Conservation (phyloP, 106 monocot genomes). For the Xerophyta viscosa region DNA sequence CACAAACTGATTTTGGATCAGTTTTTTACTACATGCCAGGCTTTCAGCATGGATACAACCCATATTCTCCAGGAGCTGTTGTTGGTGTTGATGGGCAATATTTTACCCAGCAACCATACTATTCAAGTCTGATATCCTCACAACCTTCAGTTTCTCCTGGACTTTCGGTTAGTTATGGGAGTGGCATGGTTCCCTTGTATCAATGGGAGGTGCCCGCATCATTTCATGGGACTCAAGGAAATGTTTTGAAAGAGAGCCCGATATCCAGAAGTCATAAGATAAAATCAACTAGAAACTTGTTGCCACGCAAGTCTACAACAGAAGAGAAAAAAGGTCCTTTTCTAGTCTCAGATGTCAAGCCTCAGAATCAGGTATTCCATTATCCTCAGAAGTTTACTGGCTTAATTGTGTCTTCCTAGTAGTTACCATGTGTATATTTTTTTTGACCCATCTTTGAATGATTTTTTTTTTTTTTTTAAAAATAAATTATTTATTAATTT, state of each 20-base stretch:
- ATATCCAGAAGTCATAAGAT: no score
- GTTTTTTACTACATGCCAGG: slow-evolving; percentile 51
- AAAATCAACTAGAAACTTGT: no score
- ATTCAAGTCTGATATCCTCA: slow-evolving; percentile 18
- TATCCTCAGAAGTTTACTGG: no score
- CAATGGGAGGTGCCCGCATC: slow-evolving; percentile 42
- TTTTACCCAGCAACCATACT: slow-evolving; percentile 43
- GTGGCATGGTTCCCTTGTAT: slow-evolving; percentile 41
- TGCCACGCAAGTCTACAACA: no score
- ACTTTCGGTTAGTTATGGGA: slow-evolving; percentile 41
- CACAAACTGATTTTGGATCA: slow-evolving; percentile 52
- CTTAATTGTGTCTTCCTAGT: no score
- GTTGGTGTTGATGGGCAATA: slow-evolving; percentile 63
- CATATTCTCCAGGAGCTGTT: slow-evolving; percentile 29
- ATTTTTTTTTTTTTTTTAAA: no score
- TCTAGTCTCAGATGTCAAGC: no score
- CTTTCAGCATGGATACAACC: slow-evolving; percentile 41
- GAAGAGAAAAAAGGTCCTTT: no score
- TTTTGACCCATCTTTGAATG: no score
- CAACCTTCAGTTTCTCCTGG: slow-evolving; percentile 42
- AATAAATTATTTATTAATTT: no score
- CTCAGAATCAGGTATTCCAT: no score
- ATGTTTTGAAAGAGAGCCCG: slow-evolving; percentile 21
- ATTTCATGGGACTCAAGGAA: slow-evolving; percentile 16
- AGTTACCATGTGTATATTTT: no score